These are phyloP conservation scores for Blastobotrys chiropterorum DNA, from an alignment of 805 yeast species.

Conservation along the genomic window DNA sequence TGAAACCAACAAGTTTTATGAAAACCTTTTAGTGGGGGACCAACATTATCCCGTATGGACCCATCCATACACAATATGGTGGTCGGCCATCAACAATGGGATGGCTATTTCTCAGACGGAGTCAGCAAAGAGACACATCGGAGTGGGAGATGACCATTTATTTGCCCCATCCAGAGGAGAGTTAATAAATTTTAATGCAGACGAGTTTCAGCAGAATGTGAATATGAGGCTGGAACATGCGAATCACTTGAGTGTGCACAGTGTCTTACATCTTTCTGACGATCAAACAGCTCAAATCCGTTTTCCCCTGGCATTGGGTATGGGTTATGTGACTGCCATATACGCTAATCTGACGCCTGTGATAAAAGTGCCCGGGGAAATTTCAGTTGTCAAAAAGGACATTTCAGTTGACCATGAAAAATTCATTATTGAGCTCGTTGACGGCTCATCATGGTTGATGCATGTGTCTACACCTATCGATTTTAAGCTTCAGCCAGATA, in stretches of 20 bases:
- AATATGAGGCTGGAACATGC: background rate
- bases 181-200: background rate
- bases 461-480: slow-evolving; percentile 37
- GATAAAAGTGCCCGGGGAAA: slow-evolving; percentile 58
- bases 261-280: background rate
- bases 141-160: slow-evolving; percentile 46
- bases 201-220: background rate
- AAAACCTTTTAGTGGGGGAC: slow-evolving; percentile 56
- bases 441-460: slow-evolving; percentile 59
- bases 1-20: slow-evolving; percentile 68
- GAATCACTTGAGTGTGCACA: background rate
- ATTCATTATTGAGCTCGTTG: slow-evolving; percentile 48
- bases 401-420: slow-evolving; percentile 42
- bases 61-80: slow-evolving; percentile 73
- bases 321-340: slow-evolving; percentile 51
- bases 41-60: slow-evolving; percentile 71
- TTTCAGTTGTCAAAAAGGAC: slow-evolving; percentile 41
- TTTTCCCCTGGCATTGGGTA: slow-evolving; percentile 50
- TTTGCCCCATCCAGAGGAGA: background rate
- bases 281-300: background rate
- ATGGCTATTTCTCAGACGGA: slow-evolving; percentile 53
- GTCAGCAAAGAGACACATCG: slow-evolving; percentile 54
- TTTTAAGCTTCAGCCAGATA: background rate
- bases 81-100: slow-evolving; percentile 41
- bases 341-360: slow-evolving; percentile 30